Percentiles rank a stretch among this genome's conserved stretches.
Evolutionary conservation across 345 rosid genomes (phyloP).

Genomic region (Raphanus sativus): DNA sequence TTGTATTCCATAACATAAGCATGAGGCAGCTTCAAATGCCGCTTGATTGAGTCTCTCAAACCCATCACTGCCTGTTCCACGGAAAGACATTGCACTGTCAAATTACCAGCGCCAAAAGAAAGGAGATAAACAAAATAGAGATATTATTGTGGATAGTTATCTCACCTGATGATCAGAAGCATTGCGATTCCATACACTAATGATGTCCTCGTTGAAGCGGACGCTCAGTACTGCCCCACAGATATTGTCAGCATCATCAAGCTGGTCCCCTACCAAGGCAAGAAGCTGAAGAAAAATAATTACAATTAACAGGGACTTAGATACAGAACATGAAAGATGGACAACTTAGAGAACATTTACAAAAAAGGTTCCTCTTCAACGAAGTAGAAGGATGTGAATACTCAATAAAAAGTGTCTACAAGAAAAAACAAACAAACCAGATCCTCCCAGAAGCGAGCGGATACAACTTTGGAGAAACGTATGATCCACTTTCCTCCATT

Average conservation of each 20-base stretch:
- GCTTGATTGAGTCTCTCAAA: constrained; percentile 76
- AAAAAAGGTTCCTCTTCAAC: constrained; percentile 9
- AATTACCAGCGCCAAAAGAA: constrained; percentile 3
- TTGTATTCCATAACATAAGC: constrained; percentile 96
- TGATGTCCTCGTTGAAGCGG: constrained; percentile 91
- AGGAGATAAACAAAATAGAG: not conserved
- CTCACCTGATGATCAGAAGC: constrained; percentile 92
- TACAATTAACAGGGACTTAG: not conserved
- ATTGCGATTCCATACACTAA: constrained; percentile 91
- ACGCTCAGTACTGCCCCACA: constrained; percentile 95
- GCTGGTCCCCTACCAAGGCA: constrained; percentile 90
- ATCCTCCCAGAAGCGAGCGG: constrained; percentile 99
- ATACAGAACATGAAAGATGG: not conserved
- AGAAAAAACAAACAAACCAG: constrained; percentile 55
- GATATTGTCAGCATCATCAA: constrained; percentile 74
- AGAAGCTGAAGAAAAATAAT: constrained; percentile 59
- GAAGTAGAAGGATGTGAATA: not conserved
- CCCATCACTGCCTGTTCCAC: constrained; percentile 81
- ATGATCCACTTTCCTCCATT: constrained; percentile 99
- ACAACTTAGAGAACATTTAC: not conserved
- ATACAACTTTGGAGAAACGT: constrained; percentile 86
- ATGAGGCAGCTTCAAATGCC: constrained; percentile 90
- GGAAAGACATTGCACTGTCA: not conserved
- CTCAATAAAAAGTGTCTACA: not conserved
- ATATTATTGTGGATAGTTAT: not conserved